Evolutionary conservation across 139 green algal genomes (phyloP).

Genomic region (Raphidocelis subcapitata): DNA sequence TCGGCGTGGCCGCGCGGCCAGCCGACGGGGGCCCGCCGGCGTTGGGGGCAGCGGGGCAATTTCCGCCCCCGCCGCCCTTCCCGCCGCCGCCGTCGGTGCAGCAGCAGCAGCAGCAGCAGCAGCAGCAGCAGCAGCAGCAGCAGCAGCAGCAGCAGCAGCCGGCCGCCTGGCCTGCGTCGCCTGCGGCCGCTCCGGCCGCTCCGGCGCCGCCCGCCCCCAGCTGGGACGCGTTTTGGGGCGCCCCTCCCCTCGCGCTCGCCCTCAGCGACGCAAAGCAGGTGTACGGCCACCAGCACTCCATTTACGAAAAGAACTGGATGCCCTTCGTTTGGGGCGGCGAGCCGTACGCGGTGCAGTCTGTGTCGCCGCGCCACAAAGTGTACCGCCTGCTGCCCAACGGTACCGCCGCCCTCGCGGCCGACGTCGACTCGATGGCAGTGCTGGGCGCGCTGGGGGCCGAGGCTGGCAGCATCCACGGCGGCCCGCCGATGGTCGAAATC

Average conservation of each 20-base stretch:
- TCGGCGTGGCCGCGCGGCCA: background rate
- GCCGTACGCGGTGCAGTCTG: background rate
- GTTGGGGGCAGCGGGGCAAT: background rate
- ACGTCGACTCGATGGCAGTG: too few relatives aligned
- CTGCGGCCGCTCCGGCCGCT: background rate
- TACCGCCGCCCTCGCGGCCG: too few relatives aligned
- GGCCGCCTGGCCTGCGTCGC: background rate
- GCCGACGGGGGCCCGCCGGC: background rate
- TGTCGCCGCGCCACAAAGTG: too few relatives aligned
- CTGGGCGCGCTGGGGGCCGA: too few relatives aligned
- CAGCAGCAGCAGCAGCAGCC: background rate
- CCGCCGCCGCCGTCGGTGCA: background rate
- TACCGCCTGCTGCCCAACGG: too few relatives aligned
- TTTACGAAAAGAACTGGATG: constrained; percentile 37
- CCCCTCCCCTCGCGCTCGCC: constrained; percentile 2
- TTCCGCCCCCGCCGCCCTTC: background rate
- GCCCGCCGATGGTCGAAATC: too few relatives aligned
- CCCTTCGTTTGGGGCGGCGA: constrained; percentile 7
- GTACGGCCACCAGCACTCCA: constrained; percentile 3
- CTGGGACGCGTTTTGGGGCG: too few relatives aligned
- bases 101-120: background rate
- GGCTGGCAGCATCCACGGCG: too few relatives aligned
- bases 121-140: constrained; percentile 1
- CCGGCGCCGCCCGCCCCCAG: background rate
- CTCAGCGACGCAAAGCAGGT: constrained; percentile 10